A percentile compares a stretch with the other conserved stretches of the same genome.
Conservation (phyloP, 768 basidiomycete genomes). For the Amanita inopinata region DNA sequence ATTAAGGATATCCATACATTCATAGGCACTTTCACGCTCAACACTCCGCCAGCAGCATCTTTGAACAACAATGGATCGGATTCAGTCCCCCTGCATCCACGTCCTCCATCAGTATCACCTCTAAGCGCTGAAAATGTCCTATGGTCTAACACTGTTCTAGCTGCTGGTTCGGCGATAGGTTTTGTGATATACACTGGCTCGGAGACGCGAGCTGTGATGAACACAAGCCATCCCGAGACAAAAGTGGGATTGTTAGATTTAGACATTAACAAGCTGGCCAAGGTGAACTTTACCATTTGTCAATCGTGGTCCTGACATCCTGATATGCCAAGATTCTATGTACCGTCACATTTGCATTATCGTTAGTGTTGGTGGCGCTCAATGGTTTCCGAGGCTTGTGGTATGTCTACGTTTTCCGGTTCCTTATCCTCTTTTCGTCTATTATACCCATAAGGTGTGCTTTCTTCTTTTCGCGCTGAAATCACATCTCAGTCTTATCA, state of each 20-base stretch:
- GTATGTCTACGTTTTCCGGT: conserved; percentile 95
- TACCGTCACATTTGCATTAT: conserved; percentile 85
- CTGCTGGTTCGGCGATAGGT: conserved; percentile 88
- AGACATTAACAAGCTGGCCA: conserved; percentile 93
- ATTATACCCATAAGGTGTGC: conserved; percentile 97
- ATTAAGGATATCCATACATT: conserved; percentile 97
- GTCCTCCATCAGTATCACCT: conserved; percentile 57
- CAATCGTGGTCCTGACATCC: neutral
- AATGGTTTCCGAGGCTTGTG: conserved; percentile 94
- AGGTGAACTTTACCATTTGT: conserved; percentile 57
- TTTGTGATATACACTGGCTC: conserved; percentile 91
- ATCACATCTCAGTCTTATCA: neutral
- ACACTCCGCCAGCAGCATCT: conserved; percentile 30
- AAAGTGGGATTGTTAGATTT: conserved; percentile 88
- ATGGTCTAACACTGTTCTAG: conserved; percentile 96
- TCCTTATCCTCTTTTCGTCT: conserved; percentile 95
- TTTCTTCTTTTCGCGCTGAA: neutral
- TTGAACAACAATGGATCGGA: conserved; percentile 17
- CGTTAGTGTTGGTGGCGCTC: conserved; percentile 84
- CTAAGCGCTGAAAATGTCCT: conserved; percentile 93
- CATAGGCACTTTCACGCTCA: conserved; percentile 82
- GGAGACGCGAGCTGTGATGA: conserved; percentile 97
- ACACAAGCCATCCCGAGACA: conserved; percentile 93
- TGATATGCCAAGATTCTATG: conserved; percentile 70
- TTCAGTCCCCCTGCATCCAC: conserved; percentile 31